phyloP scores from a whole-genome alignment of 148 eudicot genomes.

The Persicaria tinctoria region DNA sequence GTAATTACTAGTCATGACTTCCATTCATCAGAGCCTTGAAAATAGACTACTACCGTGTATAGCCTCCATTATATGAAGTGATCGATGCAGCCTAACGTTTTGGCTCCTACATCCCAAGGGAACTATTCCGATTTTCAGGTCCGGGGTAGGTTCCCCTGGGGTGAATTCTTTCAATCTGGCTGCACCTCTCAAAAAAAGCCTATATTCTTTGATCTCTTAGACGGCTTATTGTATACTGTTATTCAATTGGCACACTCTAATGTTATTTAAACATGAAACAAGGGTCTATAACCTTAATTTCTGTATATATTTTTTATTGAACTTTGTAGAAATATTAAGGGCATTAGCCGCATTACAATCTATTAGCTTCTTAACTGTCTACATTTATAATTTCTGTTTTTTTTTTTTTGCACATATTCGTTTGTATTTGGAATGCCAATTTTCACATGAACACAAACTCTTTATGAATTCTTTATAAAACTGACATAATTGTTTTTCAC shows the following conservation, averaged over 20 bases:
- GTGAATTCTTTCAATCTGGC: background rate
- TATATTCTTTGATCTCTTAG: too few relatives aligned
- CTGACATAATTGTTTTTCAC: too few relatives aligned
- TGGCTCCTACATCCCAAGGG: too few relatives aligned
- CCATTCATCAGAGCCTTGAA: too few relatives aligned
- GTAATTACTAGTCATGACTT: too few relatives aligned
- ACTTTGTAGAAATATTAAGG: background rate
- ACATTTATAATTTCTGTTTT: background rate
- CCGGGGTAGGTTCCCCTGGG: background rate
- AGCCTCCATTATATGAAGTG: too few relatives aligned
- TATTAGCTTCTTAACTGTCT: background rate
- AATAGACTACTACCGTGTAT: too few relatives aligned
- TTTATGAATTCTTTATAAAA: too few relatives aligned
- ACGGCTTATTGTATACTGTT: background rate
- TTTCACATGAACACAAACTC: too few relatives aligned
- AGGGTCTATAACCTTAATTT: background rate
- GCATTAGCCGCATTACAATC: background rate
- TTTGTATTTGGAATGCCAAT: too few relatives aligned
- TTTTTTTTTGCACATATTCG: background rate
- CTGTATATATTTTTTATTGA: background rate
- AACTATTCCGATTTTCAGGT: too few relatives aligned
- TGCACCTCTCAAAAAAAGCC: background rate
- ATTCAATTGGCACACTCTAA: background rate
- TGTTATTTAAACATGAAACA: background rate
- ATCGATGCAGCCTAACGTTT: too few relatives aligned